phyloP scores from a whole-genome alignment of 805 yeast genomes.

The Metahyphopichia silvanorum region DNA sequence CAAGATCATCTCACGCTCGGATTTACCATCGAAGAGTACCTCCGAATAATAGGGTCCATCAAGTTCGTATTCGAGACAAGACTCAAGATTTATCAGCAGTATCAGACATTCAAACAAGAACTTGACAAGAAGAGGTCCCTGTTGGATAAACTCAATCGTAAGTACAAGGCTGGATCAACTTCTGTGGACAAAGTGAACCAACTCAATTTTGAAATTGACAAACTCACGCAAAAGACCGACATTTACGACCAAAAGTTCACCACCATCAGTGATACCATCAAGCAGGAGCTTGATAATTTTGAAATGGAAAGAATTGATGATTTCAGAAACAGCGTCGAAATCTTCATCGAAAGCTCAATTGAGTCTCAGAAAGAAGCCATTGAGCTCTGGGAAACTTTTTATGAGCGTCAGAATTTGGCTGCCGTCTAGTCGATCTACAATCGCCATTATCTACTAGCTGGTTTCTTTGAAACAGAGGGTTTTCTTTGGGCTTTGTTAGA shows the following conservation, averaged over 20 bases:
- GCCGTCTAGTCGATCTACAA: constrained; percentile 11
- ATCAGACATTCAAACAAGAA: constrained; percentile 42
- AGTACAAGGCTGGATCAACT: constrained; percentile 40
- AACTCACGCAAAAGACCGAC: constrained; percentile 50
- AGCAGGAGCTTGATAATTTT: constrained; percentile 62
- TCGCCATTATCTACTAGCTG: too few species aligned
- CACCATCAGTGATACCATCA: constrained; percentile 63
- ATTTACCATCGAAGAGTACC: constrained; percentile 82
- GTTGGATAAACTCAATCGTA: constrained; percentile 40
- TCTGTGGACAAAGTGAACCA: constrained; percentile 61
- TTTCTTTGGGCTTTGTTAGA: too few species aligned
- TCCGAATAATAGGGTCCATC: constrained; percentile 72
- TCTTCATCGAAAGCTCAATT: constrained; percentile 83
- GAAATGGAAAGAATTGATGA: constrained; percentile 77
- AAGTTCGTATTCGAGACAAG: constrained; percentile 74
- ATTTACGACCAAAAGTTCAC: constrained; percentile 58
- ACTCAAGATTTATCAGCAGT: constrained; percentile 46
- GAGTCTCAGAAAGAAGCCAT: constrained; percentile 92
- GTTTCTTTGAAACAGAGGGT: too few species aligned
- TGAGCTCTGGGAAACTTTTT: constrained; percentile 86
- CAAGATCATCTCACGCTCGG: constrained; percentile 88
- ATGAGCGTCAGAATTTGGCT: constrained; percentile 44
- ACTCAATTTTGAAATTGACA: constrained; percentile 57
- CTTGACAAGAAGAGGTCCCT: constrained; percentile 45
- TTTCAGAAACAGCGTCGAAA: constrained; percentile 85